These are phyloP conservation scores for Trichophyton rubrum DNA, from an alignment of 2,329 filamentous ascomycete species.

Conservation along the genomic window DNA sequence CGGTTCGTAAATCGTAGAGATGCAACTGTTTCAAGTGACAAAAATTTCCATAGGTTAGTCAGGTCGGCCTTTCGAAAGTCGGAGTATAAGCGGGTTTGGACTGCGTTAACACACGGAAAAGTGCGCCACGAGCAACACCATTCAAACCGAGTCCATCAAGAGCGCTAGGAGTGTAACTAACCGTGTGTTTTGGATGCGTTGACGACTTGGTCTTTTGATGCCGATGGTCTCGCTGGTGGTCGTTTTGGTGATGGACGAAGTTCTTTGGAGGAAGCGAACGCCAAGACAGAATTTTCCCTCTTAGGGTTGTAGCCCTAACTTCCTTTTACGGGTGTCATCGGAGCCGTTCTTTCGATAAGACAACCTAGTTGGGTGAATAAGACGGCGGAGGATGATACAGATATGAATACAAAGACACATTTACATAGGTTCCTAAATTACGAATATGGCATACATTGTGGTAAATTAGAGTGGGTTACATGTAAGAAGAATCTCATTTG, in stretches of 20 bases:
- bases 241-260: background rate
- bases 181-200: slow-evolving; percentile 4
- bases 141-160: background rate
- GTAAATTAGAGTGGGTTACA: background rate
- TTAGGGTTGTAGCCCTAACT: slow-evolving; percentile 1
- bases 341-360: background rate
- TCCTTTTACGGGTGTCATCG: background rate
- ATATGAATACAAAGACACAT: background rate
- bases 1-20: slow-evolving; percentile 9
- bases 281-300: slow-evolving; percentile 1
- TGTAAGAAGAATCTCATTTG: slow-evolving; percentile 4
- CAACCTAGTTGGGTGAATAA: background rate
- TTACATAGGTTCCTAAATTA: background rate
- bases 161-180: background rate
- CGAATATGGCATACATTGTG: background rate
- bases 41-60: background rate
- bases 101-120: background rate
- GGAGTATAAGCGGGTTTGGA: background rate
- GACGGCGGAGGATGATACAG: background rate
- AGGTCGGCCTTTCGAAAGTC: background rate
- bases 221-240: background rate
- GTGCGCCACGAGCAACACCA: background rate
- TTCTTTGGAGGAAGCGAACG: slow-evolving; percentile 2
- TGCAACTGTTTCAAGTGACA: slow-evolving; percentile 2
- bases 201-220: slow-evolving; percentile 3